Evolutionary conservation across 139 green algal species (phyloP).

Genomic region (Monoraphidium neglectum): DNA sequence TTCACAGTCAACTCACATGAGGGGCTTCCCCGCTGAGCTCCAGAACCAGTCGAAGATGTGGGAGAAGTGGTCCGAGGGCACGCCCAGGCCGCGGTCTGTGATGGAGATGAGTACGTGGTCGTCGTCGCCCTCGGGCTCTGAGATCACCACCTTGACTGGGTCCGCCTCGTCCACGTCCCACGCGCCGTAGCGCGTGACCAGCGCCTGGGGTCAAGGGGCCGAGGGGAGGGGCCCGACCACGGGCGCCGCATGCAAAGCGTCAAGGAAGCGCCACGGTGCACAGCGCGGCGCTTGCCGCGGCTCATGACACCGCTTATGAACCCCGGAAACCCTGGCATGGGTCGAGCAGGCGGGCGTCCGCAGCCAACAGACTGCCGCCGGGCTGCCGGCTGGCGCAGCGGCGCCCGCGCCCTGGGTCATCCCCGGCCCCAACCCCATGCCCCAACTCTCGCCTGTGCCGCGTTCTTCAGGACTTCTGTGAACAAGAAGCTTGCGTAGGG

Average conservation of each 20-base stretch:
- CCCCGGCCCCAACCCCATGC: not conserved
- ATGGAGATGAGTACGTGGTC: not conserved
- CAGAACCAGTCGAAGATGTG: not conserved
- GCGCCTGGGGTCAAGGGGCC: slow-evolving; percentile 8
- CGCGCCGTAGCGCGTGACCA: slow-evolving; percentile 22
- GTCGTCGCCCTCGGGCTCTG: not conserved
- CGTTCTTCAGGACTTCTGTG: slow-evolving; percentile 44
- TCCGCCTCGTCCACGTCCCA: slow-evolving; percentile 46
- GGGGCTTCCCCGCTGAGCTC: not conserved
- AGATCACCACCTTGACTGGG: slow-evolving; percentile 24
- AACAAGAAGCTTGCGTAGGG: slow-evolving; percentile 34
- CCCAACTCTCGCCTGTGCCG: slow-evolving; percentile 13
- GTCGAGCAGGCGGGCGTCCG: not conserved
- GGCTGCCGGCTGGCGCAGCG: not conserved
- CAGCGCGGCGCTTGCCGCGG: not conserved
- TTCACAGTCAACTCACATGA: too few species aligned
- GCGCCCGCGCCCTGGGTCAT: too few species aligned
- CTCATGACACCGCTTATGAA: not conserved
- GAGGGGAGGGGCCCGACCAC: not conserved
- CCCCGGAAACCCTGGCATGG: not conserved
- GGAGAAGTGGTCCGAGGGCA: not conserved
- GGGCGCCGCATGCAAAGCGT: too few species aligned
- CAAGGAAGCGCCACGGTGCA: not conserved
- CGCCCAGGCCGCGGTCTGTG: not conserved
- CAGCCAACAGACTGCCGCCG: not conserved